Evolutionary conservation across 148 eudicot genomes (phyloP).

Genomic region (Gaultheria prostrata): DNA sequence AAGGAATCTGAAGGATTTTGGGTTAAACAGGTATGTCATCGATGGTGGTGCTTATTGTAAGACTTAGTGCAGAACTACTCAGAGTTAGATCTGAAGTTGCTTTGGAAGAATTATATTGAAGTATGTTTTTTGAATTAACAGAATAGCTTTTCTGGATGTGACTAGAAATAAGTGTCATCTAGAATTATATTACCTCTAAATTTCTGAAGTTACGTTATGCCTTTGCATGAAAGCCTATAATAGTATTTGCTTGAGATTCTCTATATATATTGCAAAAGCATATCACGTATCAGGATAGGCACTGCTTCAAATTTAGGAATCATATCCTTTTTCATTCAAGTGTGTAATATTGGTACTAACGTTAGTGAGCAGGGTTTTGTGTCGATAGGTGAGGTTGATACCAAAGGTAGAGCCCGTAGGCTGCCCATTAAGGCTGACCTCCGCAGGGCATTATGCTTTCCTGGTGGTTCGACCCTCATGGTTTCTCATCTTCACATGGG

Average conservation of each 20-base stretch:
- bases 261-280: neutral
- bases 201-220: neutral
- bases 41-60: conserved; percentile 11
- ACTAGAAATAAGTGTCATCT: neutral
- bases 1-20: conserved; percentile 90
- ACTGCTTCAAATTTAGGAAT: neutral
- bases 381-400: conserved; percentile 67
- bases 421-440: conserved; percentile 74
- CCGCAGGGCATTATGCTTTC: conserved; percentile 81
- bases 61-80: neutral
- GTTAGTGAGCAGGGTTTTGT: conserved; percentile 62
- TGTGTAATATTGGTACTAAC: neutral
- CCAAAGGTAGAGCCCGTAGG: conserved; percentile 70
- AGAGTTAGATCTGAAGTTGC: neutral
- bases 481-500: conserved; percentile 53
- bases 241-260: neutral
- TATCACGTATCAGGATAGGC: neutral
- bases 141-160: neutral
- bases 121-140: neutral
- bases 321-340: neutral
- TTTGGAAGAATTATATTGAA: neutral
- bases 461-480: conserved; percentile 89
- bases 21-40: conserved; percentile 67
- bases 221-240: neutral
- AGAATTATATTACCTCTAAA: neutral